phyloP scores from a whole-genome alignment of 1,284 basidiomycete genomes.

The Pyrrhoderma lamaoense region DNA sequence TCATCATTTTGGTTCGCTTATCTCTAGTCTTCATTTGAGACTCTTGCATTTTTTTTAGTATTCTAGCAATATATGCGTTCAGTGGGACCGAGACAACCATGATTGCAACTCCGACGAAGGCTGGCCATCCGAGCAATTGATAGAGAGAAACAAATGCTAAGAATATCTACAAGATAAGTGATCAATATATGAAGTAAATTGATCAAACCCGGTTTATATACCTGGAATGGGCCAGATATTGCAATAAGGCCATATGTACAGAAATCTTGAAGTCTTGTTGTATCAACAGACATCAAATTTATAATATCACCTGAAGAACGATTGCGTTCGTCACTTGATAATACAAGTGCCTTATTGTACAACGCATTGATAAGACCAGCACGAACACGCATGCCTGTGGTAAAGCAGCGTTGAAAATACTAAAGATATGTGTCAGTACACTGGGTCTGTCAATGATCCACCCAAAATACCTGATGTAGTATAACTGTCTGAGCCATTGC shows the following conservation, averaged over 20 bases:
- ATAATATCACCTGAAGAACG: conserved; percentile 45
- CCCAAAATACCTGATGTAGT: conserved; percentile 66
- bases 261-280: conserved; percentile 80
- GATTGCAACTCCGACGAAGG: conserved; percentile 87
- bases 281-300: conserved; percentile 91
- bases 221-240: conserved; percentile 6
- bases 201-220: neutral
- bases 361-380: conserved; percentile 87
- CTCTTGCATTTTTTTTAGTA: conserved; percentile 77
- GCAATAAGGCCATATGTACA: conserved; percentile 29
- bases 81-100: conserved; percentile 82
- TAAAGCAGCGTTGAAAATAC: conserved; percentile 60
- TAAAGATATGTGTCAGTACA: too few relatives aligned
- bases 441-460: too few relatives aligned
- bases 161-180: conserved; percentile 46
- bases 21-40: conserved; percentile 90
- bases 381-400: conserved; percentile 75
- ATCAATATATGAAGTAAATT: neutral
- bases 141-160: conserved; percentile 89
- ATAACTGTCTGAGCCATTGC: conserved; percentile 76
- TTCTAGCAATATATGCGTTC: conserved; percentile 70
- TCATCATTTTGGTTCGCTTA: conserved; percentile 69
- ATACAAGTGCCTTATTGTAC: conserved; percentile 71
- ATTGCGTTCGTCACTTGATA: conserved; percentile 62
- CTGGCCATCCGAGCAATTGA: conserved; percentile 84